Evolutionary conservation across 768 basidiomycete species (phyloP).

Genomic region (Ephemerocybe angulata): DNA sequence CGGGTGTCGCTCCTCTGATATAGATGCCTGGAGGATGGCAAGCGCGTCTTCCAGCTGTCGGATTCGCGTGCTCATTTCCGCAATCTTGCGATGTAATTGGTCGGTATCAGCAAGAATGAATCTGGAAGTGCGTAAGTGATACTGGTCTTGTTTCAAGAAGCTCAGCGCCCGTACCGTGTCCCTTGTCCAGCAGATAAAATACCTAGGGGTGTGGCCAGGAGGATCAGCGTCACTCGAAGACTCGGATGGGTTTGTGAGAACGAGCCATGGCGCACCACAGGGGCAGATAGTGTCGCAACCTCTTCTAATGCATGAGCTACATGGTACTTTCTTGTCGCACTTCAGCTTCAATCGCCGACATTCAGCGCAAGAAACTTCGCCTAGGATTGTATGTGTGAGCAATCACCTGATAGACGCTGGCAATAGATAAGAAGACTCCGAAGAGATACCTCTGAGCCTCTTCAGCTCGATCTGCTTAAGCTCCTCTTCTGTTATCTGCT

Average conservation of each 20-base stretch:
- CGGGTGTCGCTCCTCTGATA: slow-evolving; percentile 57
- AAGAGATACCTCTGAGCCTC: slow-evolving; percentile 38
- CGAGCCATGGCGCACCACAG: slow-evolving; percentile 35
- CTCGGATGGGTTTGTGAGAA: too few relatives aligned
- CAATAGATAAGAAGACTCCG: not conserved
- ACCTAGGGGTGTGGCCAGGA: slow-evolving; percentile 24
- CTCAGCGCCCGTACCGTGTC: slow-evolving; percentile 37
- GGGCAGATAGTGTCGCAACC: slow-evolving; percentile 65
- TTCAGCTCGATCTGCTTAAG: slow-evolving; percentile 50
- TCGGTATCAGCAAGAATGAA: slow-evolving; percentile 67
- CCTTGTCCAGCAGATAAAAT: slow-evolving; percentile 51
- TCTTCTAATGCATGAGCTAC: slow-evolving; percentile 48
- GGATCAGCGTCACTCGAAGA: too few relatives aligned
- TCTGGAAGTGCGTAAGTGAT: slow-evolving; percentile 24
- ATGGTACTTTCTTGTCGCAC: slow-evolving; percentile 52
- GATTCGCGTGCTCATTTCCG: slow-evolving; percentile 65
- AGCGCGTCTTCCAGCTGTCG: slow-evolving; percentile 67
- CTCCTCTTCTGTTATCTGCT: slow-evolving; percentile 47
- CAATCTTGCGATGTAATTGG: slow-evolving; percentile 61
- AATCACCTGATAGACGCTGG: too few relatives aligned
- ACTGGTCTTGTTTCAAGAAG: not conserved
- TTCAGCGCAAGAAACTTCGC: slow-evolving; percentile 53
- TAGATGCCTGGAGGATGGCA: slow-evolving; percentile 54
- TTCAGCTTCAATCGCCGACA: slow-evolving; percentile 48
- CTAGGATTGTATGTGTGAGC: slow-evolving; percentile 20